These are phyloP conservation scores for Kuraishia hungarica DNA, from an alignment of 805 yeast genomes.

Conservation along the genomic window DNA sequence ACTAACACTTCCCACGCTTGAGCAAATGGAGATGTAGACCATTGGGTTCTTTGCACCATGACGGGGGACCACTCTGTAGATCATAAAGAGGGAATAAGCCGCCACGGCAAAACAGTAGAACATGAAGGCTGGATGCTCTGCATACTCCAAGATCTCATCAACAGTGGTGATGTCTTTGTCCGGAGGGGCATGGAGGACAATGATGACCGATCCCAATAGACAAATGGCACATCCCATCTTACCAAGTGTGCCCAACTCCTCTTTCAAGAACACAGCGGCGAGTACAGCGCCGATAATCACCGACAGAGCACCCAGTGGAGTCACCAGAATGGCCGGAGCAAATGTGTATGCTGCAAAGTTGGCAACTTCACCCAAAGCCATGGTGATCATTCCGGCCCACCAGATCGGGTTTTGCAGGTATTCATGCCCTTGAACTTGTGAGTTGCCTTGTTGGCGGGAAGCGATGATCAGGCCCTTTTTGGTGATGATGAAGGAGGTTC, in stretches of 20 bases:
- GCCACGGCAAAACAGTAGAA: conserved; percentile 57
- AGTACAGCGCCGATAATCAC: conserved; percentile 89
- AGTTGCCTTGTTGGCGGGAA: conserved; percentile 49
- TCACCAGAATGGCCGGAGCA: conserved; percentile 89
- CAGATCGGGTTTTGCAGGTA: conserved; percentile 80
- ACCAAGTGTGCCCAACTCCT: conserved; percentile 81
- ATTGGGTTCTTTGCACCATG: conserved; percentile 78
- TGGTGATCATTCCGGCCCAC: conserved; percentile 89
- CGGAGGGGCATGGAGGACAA: conserved; percentile 89
- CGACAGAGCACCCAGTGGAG: conserved; percentile 85
- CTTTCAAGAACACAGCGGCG: conserved; percentile 78
- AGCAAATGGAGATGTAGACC: conserved; percentile 84
- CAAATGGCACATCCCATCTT: conserved; percentile 92
- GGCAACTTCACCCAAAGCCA: conserved; percentile 90
- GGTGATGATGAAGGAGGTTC: conserved; percentile 83
- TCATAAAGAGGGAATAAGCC: conserved; percentile 66
- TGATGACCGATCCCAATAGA: conserved; percentile 78
- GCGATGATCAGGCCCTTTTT: conserved; percentile 78
- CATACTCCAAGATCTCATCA: conserved; percentile 77
- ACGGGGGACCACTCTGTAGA: conserved; percentile 73
- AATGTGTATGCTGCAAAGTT: conserved; percentile 92
- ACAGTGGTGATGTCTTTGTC: conserved; percentile 84
- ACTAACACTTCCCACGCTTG: conserved; percentile 82
- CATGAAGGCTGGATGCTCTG: conserved; percentile 69
- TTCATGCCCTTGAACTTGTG: conserved; percentile 61